Evolutionary conservation across 2,329 filamentous ascomycete species (phyloP).

Genomic region (Bipolaris victoriae): DNA sequence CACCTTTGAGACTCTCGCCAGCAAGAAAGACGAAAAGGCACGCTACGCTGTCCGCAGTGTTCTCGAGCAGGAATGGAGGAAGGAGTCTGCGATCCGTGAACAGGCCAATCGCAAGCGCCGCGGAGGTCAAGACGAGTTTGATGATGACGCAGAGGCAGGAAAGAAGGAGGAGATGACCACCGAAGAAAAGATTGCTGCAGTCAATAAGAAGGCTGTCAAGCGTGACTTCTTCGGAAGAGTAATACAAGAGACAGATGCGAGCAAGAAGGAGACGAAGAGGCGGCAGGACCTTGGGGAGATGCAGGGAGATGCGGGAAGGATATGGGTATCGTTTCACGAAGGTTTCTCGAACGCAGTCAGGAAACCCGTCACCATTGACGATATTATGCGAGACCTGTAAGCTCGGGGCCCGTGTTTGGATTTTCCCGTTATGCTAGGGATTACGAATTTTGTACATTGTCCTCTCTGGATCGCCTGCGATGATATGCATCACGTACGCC

Average conservation of each 20-base stretch:
- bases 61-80: constrained; percentile 85
- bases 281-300: constrained; percentile 46
- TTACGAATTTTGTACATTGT: not conserved
- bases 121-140: constrained; percentile 38
- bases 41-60: constrained; percentile 95
- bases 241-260: constrained; percentile 58
- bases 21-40: constrained; percentile 70
- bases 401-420: not conserved
- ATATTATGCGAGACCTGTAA: constrained; percentile 73
- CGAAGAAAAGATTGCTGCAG: constrained; percentile 31
- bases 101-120: constrained; percentile 67
- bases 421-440: not conserved
- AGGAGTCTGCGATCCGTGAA: constrained; percentile 71
- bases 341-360: constrained; percentile 90
- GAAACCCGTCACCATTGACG: constrained; percentile 81
- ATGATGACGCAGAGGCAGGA: constrained; percentile 20
- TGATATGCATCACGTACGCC: not conserved
- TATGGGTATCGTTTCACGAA: constrained; percentile 90
- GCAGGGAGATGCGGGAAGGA: constrained; percentile 60
- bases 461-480: too few relatives aligned
- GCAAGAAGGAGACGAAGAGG: constrained; percentile 50
- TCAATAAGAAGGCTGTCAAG: constrained; percentile 59
- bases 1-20: constrained; percentile 71
- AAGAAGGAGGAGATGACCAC: constrained; percentile 26
- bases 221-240: constrained; percentile 86